phyloP scores from a whole-genome alignment of 2,329 filamentous ascomycete species.

The Fusarium dimerum region DNA sequence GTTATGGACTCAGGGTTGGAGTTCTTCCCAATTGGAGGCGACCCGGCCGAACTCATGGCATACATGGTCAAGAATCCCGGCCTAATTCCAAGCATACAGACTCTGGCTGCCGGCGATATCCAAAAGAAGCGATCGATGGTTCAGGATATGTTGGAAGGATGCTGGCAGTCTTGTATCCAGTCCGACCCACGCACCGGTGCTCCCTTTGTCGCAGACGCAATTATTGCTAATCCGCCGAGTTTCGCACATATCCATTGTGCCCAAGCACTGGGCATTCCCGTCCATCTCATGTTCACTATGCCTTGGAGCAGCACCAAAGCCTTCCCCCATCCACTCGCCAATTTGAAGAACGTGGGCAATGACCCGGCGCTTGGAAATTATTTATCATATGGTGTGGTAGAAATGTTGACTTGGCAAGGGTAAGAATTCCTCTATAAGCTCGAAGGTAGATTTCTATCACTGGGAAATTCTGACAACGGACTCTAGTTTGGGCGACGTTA shows the following conservation, averaged over 20 bases:
- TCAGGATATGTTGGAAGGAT: conserved; percentile 31
- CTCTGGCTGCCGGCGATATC: conserved; percentile 30
- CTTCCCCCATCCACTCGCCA: conserved; percentile 73
- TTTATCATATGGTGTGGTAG: conserved; percentile 70
- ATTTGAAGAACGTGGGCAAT: conserved; percentile 56
- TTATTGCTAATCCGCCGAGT: conserved; percentile 36
- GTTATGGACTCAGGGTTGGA: conserved; percentile 49
- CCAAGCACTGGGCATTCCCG: conserved; percentile 6
- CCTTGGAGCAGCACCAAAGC: conserved; percentile 73
- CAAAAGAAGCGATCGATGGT: conserved; percentile 31
- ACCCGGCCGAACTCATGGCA: conserved; percentile 37
- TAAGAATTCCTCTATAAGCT: conserved; percentile 6
- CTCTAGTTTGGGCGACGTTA: conserved; percentile 19
- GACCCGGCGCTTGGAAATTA: conserved; percentile 65
- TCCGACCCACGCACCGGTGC: conserved; percentile 9
- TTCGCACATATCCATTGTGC: conserved; percentile 15
- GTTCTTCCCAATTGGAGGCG: conserved; percentile 57
- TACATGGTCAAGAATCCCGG: conserved; percentile 36
- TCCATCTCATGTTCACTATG: conserved; percentile 41
- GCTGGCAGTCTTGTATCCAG: conserved; percentile 31
- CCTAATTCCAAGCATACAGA: conserved; percentile 31
- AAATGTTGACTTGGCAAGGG: conserved; percentile 78
- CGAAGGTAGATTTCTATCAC: neutral
- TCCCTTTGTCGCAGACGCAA: conserved; percentile 50
- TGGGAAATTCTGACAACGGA: neutral